A percentile compares a stretch with the other conserved stretches of the same genome.
phyloP scores from a whole-genome alignment of 108 stramenopile genomes.

The Cafeteria roenbergensis region DNA sequence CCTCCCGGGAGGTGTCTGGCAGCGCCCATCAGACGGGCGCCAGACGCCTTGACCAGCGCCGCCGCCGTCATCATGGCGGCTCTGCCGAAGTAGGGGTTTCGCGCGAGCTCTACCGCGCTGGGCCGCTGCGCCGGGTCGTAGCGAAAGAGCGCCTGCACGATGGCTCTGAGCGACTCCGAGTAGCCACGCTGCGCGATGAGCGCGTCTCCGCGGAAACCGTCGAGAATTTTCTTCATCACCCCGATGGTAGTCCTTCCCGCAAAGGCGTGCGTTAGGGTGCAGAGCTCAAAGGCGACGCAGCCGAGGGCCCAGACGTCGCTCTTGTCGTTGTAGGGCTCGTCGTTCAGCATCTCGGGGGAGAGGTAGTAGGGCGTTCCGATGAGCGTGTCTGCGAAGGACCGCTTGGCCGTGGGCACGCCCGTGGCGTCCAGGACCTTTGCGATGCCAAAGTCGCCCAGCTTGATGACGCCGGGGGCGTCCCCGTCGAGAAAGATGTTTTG shows the following conservation, averaged over 20 bases:
- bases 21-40: no score
- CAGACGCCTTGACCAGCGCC: no score
- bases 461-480: background rate
- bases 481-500: constrained; percentile 4
- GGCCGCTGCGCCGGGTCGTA: background rate
- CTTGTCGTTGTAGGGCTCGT: constrained; percentile 24
- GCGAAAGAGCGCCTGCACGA: background rate
- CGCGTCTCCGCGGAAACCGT: background rate
- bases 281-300: constrained; percentile 18
- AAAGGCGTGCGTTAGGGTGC: constrained; percentile 16
- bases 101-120: background rate
- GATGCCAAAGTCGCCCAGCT: constrained; percentile 23
- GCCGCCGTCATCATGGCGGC: no score
- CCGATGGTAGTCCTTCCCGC: background rate
- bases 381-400: constrained; percentile 16
- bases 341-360: constrained; percentile 18
- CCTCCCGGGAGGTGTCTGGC: no score
- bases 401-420: background rate
- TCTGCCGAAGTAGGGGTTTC: background rate
- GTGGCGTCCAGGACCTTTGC: constrained; percentile 14
- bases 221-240: background rate
- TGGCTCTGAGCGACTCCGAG: background rate
- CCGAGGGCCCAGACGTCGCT: constrained; percentile 24
- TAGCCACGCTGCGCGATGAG: no score
- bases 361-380: constrained; percentile 26